Evolutionary conservation across 1,284 basidiomycete genomes (phyloP), one percentile per base, ranked within the genome.

Genomic region (Austropuccinia psidii): DNA sequence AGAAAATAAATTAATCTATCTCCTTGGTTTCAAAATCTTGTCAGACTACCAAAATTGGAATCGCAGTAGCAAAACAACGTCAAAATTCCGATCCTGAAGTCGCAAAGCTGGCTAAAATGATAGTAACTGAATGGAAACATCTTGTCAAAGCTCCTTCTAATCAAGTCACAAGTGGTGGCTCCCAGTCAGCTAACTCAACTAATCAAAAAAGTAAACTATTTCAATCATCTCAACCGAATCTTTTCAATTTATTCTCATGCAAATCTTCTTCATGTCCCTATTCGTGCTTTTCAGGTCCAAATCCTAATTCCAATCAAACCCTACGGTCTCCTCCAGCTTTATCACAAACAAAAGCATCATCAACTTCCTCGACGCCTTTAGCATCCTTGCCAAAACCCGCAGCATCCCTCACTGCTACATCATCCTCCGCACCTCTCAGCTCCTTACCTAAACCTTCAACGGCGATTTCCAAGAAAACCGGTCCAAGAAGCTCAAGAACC

Each of bases 31-130:
- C 13, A 45, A 33, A 19, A 19, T 47, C n/a, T 43, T 47, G 0
- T 31, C 45, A 72, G 68, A 58, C 57, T 39, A 72, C 68, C 0
- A 72, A 72, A 45, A 72, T 72, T 37, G 68, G 58, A 1, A 72
- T 72, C 19, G 37, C 68, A 29, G 57, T 72, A 21, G 58, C 57
- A 50, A 72, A 72, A 50, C 57, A 72, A 49, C 33, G 68, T 27
- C 57, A 72, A n/a, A 60, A 62, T 60, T 11, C 58, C 0, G 57
- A 72, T 41, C 68, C 41, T 24, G 68, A 72, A 31, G 62, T 72
- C 31, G 54, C 68, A 11, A 72, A 72, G 52, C 31, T 72, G 31
- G 68, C 68, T 6, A 72, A 72, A 35, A 50, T 58, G 21, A 72
- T 72, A 24, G 47, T 72, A 21, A 61, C 13, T 21, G 55, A 72